Evolutionary conservation across 805 yeast genomes (phyloP), one percentile per base, ranked within the genome.

Genomic region (Metschnikowia corniflorae): DNA sequence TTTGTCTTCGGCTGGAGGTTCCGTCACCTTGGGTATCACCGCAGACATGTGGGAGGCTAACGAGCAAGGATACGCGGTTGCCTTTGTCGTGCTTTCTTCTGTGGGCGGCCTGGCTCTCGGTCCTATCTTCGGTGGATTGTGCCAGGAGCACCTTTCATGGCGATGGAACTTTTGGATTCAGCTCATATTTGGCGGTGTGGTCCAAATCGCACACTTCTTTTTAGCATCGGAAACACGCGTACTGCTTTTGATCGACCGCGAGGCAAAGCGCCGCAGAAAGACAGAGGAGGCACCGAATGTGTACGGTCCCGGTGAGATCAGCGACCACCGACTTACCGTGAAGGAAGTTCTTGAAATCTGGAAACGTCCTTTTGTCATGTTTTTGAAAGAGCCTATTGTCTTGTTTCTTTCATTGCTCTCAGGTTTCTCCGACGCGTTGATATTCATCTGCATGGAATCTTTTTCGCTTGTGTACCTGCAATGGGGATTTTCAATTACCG

Each of bases 361-460:
- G 70, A 42, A 44, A 24, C 58, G 71, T 26, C 71, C 71, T 6
- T 65, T 65, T 43, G 59, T 53, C 25, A 63, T 64, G 68, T 64
- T 62, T 31, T 28, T 57, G 16, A 52, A 41, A 7, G 70, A 65
- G 39, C 70, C 70, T 10, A 65, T 65, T 37, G 70, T 64, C 21
- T 48, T 63, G 26, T 63, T 61, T 24, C 55, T 64, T 27, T 60
- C 66, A 6, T 51, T 65, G 26, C 58, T 65, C 30, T 61, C 68
- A 5, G 70, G 70, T 6, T 65, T 65, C 43, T 57, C 65, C 3
- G 70, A 65, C 43, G 70, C 69, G 7, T 56, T 64, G 47, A 65
- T 64, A 33, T 65, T 65, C 50, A 55, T 59, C 23, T 63, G 64
- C 45, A 57, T 62, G 62, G 65, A 63, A 35, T 60, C 67, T 3